Conservation (phyloP, 2,329 filamentous ascomycete species). For the Huntiella bhutanensis region DNA sequence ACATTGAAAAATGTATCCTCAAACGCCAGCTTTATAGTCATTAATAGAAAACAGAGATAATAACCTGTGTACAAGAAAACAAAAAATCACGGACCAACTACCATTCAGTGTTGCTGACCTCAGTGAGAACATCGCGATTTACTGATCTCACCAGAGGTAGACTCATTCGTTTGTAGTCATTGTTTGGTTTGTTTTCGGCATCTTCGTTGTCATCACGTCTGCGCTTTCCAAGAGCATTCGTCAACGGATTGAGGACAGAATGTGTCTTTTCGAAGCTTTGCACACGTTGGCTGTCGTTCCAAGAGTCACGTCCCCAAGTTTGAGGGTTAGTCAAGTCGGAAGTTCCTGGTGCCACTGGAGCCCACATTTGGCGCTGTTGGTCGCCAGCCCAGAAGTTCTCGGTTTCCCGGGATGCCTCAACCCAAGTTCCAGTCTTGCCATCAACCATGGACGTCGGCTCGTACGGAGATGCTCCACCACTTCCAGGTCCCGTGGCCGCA, state of each 20-base stretch:
- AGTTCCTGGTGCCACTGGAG: background rate
- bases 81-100: background rate
- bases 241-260: constrained; percentile 4
- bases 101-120: constrained; percentile 1
- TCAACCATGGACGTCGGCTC: constrained; percentile 8
- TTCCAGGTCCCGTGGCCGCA: background rate
- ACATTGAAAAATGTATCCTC: too few relatives aligned
- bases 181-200: background rate
- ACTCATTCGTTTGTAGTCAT: constrained; percentile 6
- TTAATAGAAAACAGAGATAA: too few relatives aligned
- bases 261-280: constrained; percentile 6
- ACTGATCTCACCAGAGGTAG: background rate
- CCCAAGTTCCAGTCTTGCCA: constrained; percentile 5
- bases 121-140: background rate
- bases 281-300: constrained; percentile 4
- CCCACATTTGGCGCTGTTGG: constrained; percentile 6
- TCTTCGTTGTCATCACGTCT: constrained; percentile 7
- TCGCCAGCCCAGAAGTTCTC: constrained; percentile 6
- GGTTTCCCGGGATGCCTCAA: constrained; percentile 2
- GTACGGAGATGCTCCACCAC: constrained; percentile 8
- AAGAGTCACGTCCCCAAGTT: constrained; percentile 4
- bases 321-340: background rate
- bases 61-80: too few relatives aligned
- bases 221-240: constrained; percentile 7
- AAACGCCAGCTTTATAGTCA: too few relatives aligned